Base-by-base conservation (phyloP, 192 early-diverging fungal species). In the Linderina pennispora region DNA sequence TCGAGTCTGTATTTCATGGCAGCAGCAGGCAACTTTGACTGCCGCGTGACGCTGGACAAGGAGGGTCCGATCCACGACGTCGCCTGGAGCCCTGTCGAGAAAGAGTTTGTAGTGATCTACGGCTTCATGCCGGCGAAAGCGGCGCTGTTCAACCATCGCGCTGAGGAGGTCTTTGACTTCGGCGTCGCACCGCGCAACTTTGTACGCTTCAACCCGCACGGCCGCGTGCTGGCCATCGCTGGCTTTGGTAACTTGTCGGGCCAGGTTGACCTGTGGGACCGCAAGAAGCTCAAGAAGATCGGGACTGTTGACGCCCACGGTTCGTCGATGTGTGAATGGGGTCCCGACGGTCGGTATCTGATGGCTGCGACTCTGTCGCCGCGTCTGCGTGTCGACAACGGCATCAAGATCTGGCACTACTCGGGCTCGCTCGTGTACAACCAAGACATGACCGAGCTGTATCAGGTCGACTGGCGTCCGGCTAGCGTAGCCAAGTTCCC, bases 221-320 rank as follows among this genome's bases (percentile, higher is more conserved):
- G 97, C 50, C 80, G 93, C 23, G 70, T 91, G 16, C 66, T 97
- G 31, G 86, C 79, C 51, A 79, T 97, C 48, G 97, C 84, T 18
- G 97, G 97, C 33, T 97, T 99, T 52, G 97, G 97, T 22, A 99
- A 97, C 71, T 73, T 99, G 60, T 80, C 87, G 11, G 94, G 97
- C 23, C 87, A 87, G 21, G 74, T 97, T 50, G 93, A 94, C 53
- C 69, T 98, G 41, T 98, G 90, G 88, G 97, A 99, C 66, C 81
- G 89, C 54, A 83, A 83, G 51, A 80, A 78, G 5, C 78, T 91
- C 38, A 88, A 84, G 49, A 92, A 93, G 64, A 71, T 95, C 36
- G 68, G 76, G 24, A 83, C 88, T 4, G 67, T 97, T 32, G 75
- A 84, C 34, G 92, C 88, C 16, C 72, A 83, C 31, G 92, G 95